These are phyloP conservation scores for Mycena latifolia DNA, from an alignment of 768 basidiomycete species.

Conservation along the genomic window DNA sequence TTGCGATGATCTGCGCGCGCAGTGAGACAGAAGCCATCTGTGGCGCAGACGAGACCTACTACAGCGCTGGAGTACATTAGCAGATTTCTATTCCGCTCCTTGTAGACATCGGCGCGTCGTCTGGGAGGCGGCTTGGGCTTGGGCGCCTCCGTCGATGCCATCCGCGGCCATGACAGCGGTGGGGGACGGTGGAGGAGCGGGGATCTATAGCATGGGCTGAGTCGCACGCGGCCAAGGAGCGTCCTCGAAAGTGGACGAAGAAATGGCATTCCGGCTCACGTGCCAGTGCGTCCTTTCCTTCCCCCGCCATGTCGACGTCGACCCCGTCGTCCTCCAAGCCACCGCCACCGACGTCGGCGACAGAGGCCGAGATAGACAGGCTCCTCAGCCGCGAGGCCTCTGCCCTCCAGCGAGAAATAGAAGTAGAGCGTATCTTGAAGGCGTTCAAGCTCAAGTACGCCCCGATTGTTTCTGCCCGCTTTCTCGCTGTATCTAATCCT, in stretches of 20 bases:
- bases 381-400: slow-evolving; percentile 84
- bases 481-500: background rate
- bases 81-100: slow-evolving; percentile 75
- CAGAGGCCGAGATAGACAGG: slow-evolving; percentile 79
- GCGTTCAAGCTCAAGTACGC: slow-evolving; percentile 96
- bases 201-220: slow-evolving; percentile 23
- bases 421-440: slow-evolving; percentile 91
- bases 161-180: slow-evolving; percentile 24
- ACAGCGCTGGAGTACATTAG: slow-evolving; percentile 89
- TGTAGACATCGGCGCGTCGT: slow-evolving; percentile 52
- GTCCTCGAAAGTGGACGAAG: slow-evolving; percentile 27
- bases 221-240: background rate
- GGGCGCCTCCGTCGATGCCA: slow-evolving; percentile 26
- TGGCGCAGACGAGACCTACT: slow-evolving; percentile 56
- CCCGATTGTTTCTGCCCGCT: slow-evolving; percentile 14
- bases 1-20: slow-evolving; percentile 68
- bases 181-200: slow-evolving; percentile 5
- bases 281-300: slow-evolving; percentile 8
- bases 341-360: slow-evolving; percentile 41
- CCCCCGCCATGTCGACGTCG: slow-evolving; percentile 38
- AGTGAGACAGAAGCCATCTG: slow-evolving; percentile 19
- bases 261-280: slow-evolving; percentile 18
- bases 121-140: slow-evolving; percentile 26
- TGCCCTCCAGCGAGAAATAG: slow-evolving; percentile 88
- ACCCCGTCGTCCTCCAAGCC: slow-evolving; percentile 37